These are phyloP conservation scores for Trichoderma atrobrunneum DNA, from an alignment of 2,329 filamentous ascomycete genomes.

Conservation along the genomic window DNA sequence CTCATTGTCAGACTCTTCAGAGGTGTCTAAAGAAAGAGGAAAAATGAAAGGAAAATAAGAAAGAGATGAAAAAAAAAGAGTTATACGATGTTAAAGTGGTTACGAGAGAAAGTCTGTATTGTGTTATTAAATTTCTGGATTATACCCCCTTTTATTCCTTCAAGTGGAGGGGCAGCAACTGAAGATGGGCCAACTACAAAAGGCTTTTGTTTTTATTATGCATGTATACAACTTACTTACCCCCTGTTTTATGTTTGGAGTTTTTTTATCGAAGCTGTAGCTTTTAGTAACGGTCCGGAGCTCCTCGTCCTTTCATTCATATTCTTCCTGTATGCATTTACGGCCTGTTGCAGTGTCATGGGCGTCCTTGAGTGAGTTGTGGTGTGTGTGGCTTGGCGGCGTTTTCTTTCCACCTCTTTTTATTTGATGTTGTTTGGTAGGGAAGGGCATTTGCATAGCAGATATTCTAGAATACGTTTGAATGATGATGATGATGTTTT, in stretches of 20 bases:
- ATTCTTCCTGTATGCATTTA: background rate
- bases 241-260: background rate
- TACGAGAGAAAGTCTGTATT: slow-evolving; percentile 5
- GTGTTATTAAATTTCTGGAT: slow-evolving; percentile 18
- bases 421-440: background rate
- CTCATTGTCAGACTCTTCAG: slow-evolving; percentile 85
- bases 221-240: background rate
- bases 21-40: slow-evolving; percentile 48
- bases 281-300: background rate
- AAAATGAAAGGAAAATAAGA: background rate
- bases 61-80: background rate
- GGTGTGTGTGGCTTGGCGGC: background rate
- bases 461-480: slow-evolving; percentile 5
- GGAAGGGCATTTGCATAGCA: slow-evolving; percentile 1
- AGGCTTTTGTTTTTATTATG: background rate
- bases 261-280: background rate
- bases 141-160: slow-evolving; percentile 20
- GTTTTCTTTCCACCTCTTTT: background rate
- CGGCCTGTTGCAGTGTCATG: too few species aligned
- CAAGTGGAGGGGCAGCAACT: background rate
- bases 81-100: background rate
- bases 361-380: too few species aligned
- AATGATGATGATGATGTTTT: slow-evolving; percentile 14
- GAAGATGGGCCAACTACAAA: background rate
- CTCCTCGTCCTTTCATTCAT: background rate